Conservation (phyloP, 176 grass and related monocot species). For the Aegilops tauschii region DNA sequence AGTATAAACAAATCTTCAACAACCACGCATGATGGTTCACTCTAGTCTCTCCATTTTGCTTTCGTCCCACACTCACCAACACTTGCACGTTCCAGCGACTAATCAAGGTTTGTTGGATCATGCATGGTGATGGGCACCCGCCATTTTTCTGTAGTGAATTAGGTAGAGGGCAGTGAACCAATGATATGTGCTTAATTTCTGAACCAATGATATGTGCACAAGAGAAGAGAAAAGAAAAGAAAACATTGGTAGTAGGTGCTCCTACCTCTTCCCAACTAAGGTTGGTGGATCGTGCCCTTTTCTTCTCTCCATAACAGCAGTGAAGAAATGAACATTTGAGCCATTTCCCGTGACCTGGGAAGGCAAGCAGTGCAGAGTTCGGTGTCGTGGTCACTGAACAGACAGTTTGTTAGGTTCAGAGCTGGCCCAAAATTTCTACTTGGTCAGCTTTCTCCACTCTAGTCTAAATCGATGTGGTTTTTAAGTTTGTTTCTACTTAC, state of each 20-base stretch:
- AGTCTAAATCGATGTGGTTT: neutral
- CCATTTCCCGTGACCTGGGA: too few species aligned
- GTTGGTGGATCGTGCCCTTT: conserved; percentile 7
- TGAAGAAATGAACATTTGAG: too few species aligned
- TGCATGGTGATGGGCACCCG: neutral
- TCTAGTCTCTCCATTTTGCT: neutral
- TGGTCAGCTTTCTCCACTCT: neutral
- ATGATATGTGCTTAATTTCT: too few species aligned
- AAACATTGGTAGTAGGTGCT: conserved; percentile 15
- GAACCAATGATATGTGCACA: too few species aligned
- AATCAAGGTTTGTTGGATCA: neutral
- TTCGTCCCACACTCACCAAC: neutral
- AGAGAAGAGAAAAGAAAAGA: neutral
- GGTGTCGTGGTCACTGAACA: neutral
- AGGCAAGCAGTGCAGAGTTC: neutral
- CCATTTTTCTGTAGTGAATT: neutral
- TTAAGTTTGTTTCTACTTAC: neutral
- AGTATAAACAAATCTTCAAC: neutral
- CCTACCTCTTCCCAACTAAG: neutral
- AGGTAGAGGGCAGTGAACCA: neutral
- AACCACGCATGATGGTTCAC: neutral
- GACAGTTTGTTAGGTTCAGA: neutral
- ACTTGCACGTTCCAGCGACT: neutral
- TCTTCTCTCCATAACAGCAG: neutral
- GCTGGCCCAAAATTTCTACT: neutral